Conservation (phyloP, 2,329 filamentous ascomycete species). For the Gaeumannomyces sp. region DNA sequence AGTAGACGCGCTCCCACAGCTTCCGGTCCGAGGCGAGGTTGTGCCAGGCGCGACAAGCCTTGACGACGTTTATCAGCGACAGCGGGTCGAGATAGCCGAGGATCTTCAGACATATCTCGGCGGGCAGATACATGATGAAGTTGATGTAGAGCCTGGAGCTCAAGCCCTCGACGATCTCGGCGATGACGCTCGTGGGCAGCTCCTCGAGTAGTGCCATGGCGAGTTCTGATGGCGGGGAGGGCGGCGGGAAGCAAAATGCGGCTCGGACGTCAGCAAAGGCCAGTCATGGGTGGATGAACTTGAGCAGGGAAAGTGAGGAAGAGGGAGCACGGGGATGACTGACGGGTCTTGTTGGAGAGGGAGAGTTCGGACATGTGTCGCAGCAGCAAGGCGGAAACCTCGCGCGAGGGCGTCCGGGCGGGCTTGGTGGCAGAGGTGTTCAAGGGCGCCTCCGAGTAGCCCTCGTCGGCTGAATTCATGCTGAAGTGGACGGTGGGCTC, state of each 20-base stretch:
- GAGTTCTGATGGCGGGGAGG: constrained; percentile 51
- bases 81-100: constrained; percentile 78
- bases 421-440: constrained; percentile 31
- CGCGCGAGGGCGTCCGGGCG: constrained; percentile 32
- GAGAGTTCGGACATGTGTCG: constrained; percentile 44
- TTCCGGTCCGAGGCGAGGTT: constrained; percentile 73
- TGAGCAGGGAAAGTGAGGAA: constrained; percentile 10
- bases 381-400: constrained; percentile 44
- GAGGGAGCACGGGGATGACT: constrained; percentile 17
- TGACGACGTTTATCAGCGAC: constrained; percentile 73
- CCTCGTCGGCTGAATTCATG: constrained; percentile 62
- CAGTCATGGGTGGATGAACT: not conserved
- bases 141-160: constrained; percentile 87
- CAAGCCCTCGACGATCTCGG: constrained; percentile 72
- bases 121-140: constrained; percentile 77
- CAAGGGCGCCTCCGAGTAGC: constrained; percentile 73
- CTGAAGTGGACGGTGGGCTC: constrained; percentile 23
- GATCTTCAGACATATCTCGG: constrained; percentile 86
- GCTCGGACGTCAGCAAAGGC: constrained; percentile 8
- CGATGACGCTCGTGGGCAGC: constrained; percentile 73
- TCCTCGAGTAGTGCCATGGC: constrained; percentile 72
- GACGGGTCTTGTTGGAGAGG: constrained; percentile 43
- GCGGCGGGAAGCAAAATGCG: not conserved
- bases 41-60: constrained; percentile 77
- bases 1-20: constrained; percentile 80